These are phyloP conservation scores for Phytophthora brassicae DNA, from an alignment of 352 stramenopile species.

Conservation along the genomic window DNA sequence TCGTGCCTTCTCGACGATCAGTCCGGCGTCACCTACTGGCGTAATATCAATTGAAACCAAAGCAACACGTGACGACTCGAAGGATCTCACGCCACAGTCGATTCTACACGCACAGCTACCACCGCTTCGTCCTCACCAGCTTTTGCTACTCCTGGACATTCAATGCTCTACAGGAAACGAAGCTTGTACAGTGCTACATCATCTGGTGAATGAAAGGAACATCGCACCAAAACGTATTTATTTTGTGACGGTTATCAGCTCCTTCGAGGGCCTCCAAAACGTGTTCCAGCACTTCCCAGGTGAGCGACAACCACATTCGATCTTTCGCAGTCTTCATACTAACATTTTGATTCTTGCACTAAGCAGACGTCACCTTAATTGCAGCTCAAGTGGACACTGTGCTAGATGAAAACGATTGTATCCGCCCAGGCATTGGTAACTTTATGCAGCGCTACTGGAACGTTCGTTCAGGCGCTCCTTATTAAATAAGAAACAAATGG, in stretches of 20 bases:
- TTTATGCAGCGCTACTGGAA: constrained; percentile 52
- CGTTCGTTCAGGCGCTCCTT: constrained; percentile 1
- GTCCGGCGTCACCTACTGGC: constrained; percentile 23
- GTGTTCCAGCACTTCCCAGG: constrained; percentile 51
- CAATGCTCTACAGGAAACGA: constrained; percentile 47
- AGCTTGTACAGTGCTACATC: constrained; percentile 39
- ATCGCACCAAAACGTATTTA: constrained; percentile 48
- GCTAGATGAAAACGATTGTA: constrained; percentile 37
- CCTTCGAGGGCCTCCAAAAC: constrained; percentile 40
- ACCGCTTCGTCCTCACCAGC: constrained; percentile 22
- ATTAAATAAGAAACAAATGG: not conserved
- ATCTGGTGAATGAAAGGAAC: constrained; percentile 35
- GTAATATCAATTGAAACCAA: constrained; percentile 21
- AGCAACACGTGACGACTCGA: constrained; percentile 5
- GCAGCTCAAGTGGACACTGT: constrained; percentile 51
- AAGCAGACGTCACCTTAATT: constrained; percentile 44
- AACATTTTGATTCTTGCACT: constrained; percentile 8
- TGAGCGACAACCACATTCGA: no score
- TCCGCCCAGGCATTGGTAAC: constrained; percentile 41
- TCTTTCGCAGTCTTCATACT: constrained; percentile 3
- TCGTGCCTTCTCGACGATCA: constrained; percentile 29
- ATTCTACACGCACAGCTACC: constrained; percentile 35
- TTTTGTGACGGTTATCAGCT: constrained; percentile 53
- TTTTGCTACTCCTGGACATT: constrained; percentile 45
- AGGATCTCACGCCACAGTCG: not conserved